Conservation (phyloP, 2,329 filamentous ascomycete genomes). For the Fusarium mundagurra region DNA sequence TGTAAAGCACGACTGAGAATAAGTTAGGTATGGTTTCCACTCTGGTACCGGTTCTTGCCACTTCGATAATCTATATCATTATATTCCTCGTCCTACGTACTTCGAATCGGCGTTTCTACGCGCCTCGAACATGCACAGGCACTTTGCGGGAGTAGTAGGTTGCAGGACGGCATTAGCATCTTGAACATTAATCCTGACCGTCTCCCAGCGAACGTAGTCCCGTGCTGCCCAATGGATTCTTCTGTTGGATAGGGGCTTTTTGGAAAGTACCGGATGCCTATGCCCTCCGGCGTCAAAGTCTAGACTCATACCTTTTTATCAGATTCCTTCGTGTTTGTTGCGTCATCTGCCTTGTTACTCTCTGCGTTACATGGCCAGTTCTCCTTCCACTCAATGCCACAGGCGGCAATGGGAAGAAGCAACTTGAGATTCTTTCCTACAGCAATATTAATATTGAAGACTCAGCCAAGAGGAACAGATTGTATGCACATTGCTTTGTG, state of each 20-base stretch:
- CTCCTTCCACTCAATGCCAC: conserved; percentile 86
- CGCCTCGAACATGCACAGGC: conserved; percentile 62
- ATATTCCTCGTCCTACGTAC: conserved; percentile 62
- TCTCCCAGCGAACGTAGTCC: conserved; percentile 63
- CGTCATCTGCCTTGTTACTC: conserved; percentile 82
- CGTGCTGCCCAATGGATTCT: conserved; percentile 62
- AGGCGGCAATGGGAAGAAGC: conserved; percentile 69
- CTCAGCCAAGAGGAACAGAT: conserved; percentile 64
- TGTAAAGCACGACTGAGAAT: too few species aligned
- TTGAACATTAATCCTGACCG: conserved; percentile 18
- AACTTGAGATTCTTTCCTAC: conserved; percentile 65
- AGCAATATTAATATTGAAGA: conserved; percentile 56
- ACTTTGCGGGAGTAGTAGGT: conserved; percentile 61
- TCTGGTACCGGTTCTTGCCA: conserved; percentile 15
- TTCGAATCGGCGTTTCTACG: conserved; percentile 62
- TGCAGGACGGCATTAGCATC: neutral
- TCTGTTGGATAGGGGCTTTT: conserved; percentile 71
- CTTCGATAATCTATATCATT: conserved; percentile 58
- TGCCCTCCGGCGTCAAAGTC: conserved; percentile 86
- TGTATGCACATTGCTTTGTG: conserved; percentile 83
- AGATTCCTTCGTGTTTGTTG: conserved; percentile 83
- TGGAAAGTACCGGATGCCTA: conserved; percentile 76
- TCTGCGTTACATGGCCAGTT: conserved; percentile 84
- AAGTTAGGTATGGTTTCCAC: too few species aligned
- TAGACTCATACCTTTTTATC: conserved; percentile 89